These are phyloP conservation scores for Bacterosira constricta DNA, from an alignment of 108 stramenopile species.

Conservation along the genomic window DNA sequence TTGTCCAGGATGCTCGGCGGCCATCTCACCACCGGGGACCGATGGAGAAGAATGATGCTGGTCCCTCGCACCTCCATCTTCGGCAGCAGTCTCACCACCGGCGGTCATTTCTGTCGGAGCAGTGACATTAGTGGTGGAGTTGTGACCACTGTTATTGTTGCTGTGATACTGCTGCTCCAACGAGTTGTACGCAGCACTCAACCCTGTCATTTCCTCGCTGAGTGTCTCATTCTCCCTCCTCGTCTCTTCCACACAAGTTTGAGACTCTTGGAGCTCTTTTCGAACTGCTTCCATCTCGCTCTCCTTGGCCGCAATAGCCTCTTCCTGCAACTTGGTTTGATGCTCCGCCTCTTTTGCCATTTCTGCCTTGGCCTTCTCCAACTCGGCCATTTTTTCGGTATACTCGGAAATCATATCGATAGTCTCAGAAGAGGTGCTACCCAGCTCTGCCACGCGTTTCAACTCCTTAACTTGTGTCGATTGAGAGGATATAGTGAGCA, in stretches of 20 bases:
- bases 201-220: slow-evolving; percentile 67
- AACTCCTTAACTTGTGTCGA: slow-evolving; percentile 54
- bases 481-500: slow-evolving; percentile 32
- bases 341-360: slow-evolving; percentile 46
- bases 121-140: background rate
- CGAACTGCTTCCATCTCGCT: slow-evolving; percentile 39
- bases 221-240: slow-evolving; percentile 57
- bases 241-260: slow-evolving; percentile 14
- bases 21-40: slow-evolving; percentile 4
- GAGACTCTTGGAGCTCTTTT: slow-evolving; percentile 39
- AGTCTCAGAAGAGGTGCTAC: slow-evolving; percentile 66
- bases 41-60: slow-evolving; percentile 10
- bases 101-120: slow-evolving; percentile 42
- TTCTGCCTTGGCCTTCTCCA: slow-evolving; percentile 53
- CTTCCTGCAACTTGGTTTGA: slow-evolving; percentile 39
- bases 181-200: slow-evolving; percentile 73
- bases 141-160: slow-evolving; percentile 21
- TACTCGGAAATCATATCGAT: slow-evolving; percentile 70
- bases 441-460: slow-evolving; percentile 63
- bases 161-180: slow-evolving; percentile 71
- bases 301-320: slow-evolving; percentile 36
- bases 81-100: slow-evolving; percentile 30
- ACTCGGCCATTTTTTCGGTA: slow-evolving; percentile 53
- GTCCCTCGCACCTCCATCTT: slow-evolving; percentile 23
- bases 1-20: slow-evolving; percentile 20